Conservation (phyloP, 2,329 filamentous ascomycete species). For the Penicillium sp. region DNA sequence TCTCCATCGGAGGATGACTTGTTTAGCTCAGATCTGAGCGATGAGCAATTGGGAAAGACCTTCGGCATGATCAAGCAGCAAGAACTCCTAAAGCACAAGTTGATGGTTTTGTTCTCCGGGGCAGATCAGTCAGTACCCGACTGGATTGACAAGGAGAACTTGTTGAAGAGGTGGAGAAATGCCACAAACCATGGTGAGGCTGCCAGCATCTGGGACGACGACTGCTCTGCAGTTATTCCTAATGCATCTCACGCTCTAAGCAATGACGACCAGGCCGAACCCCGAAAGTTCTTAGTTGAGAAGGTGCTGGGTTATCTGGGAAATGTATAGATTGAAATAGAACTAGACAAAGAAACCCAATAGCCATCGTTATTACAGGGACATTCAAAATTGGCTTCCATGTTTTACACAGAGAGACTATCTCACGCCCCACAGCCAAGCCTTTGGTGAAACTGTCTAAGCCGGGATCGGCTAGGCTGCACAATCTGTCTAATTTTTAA, state of each 20-base stretch:
- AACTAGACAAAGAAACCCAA: neutral
- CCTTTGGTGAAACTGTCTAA: too few relatives aligned
- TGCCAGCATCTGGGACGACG: constrained; percentile 51
- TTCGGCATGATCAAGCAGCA: constrained; percentile 60
- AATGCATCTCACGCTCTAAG: constrained; percentile 42
- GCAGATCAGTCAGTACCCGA: constrained; percentile 51
- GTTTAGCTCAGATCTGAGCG: constrained; percentile 75
- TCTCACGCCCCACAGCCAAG: too few relatives aligned
- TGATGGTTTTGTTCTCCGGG: constrained; percentile 54
- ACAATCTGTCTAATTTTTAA: too few relatives aligned
- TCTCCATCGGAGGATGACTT: constrained; percentile 77
- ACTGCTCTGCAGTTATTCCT: constrained; percentile 52
- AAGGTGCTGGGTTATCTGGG: constrained; percentile 34
- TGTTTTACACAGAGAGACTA: too few relatives aligned
- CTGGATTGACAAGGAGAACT: constrained; percentile 51
- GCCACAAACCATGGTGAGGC: constrained; percentile 40
- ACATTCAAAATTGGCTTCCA: too few relatives aligned
- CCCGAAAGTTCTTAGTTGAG: constrained; percentile 29
- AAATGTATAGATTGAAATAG: constrained; percentile 5
- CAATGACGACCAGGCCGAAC: constrained; percentile 39
- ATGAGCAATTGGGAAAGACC: constrained; percentile 60
- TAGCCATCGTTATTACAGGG: neutral
- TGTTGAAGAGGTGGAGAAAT: constrained; percentile 48
- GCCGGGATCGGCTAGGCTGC: too few relatives aligned
- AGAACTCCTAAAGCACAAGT: constrained; percentile 43